Base-by-base conservation (phyloP, 208 protist genomes). In the Wallacemonas sp. region DNA sequence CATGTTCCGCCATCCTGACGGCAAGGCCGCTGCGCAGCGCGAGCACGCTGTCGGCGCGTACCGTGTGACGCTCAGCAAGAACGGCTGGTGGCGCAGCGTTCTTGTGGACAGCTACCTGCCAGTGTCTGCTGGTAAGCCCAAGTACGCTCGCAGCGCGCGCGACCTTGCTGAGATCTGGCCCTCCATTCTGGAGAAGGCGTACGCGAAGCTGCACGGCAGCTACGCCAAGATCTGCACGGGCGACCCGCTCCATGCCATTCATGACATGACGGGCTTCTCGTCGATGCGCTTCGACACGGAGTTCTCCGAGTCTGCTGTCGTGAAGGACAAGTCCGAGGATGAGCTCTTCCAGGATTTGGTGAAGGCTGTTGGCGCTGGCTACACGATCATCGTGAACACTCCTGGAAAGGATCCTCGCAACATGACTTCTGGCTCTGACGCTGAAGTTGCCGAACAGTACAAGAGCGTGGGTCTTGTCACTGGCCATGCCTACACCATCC, bases 101-200 rank as follows among this genome's bases (percentile, higher is more conserved):
- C 29, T 90, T 21, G 70, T 96, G 11, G 90, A 96, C 74, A 70
- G 90, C 77, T 93, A 89, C 61, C 67, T 96, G 26, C 90, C 87
- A 4, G 74, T 78, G 26, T 71, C 76, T 30, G 48, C 60, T 33
- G 65, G 46, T 21, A 72, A 49, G 17, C 78, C 81, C 11, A 71
- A 79, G 44, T 94, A 81, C 60, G 77, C 74, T 11, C 65, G 75
- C 41, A 80, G 76, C 19, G 30, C 61, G 11, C 58, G 72, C 56
- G 87, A 96, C 52, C 78, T 74, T 38, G 71, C 81, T 52, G 80
- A 92, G 64, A 65, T 95, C 74, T 97, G 92, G 90, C 71, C 90
- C 29, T 85, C 78, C 19, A 61, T 97, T 17, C 49, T 95, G 44
- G 80, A 96, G 69, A 96, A 96, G 78, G 92, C 89, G 11, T 95